phyloP scores from a whole-genome alignment of 1,139 yeast genomes.

The Pichia sp. region DNA sequence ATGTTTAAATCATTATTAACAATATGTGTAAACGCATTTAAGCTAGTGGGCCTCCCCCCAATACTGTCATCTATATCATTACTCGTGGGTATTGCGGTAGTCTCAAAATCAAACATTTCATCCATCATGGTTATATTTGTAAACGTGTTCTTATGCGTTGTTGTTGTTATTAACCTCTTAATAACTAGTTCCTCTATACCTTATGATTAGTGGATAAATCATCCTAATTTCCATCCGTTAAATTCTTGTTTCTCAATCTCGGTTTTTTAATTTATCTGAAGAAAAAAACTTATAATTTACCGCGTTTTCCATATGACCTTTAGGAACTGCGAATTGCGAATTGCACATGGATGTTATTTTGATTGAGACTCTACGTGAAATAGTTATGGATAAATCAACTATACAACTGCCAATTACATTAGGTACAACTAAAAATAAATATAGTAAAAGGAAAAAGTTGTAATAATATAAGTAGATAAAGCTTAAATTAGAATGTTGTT shows the following conservation, averaged over 20 bases:
- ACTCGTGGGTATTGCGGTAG: neutral
- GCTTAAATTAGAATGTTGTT: neutral
- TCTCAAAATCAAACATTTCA: conserved; percentile 12
- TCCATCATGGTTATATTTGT: conserved; percentile 3
- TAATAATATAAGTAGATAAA: too few relatives aligned
- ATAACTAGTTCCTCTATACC: neutral
- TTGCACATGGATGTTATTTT: too few relatives aligned
- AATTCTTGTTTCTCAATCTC: too few relatives aligned
- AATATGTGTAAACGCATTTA: neutral
- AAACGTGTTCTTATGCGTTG: neutral
- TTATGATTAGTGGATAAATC: neutral
- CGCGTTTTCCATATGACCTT: too few relatives aligned
- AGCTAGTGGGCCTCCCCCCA: neutral
- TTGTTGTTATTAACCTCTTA: neutral
- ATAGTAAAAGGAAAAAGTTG: too few relatives aligned
- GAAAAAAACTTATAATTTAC: too few relatives aligned
- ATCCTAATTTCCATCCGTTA: neutral
- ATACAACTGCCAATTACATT: too few relatives aligned
- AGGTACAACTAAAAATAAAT: too few relatives aligned
- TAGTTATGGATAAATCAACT: too few relatives aligned
- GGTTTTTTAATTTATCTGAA: too few relatives aligned
- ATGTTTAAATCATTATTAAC: neutral
- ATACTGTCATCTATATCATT: neutral
- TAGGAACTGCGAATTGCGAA: too few relatives aligned
- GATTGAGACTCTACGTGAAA: too few relatives aligned